These are phyloP conservation scores for Colletotrichum orchidophilum DNA, from an alignment of 2,329 filamentous ascomycete species.

Conservation along the genomic window DNA sequence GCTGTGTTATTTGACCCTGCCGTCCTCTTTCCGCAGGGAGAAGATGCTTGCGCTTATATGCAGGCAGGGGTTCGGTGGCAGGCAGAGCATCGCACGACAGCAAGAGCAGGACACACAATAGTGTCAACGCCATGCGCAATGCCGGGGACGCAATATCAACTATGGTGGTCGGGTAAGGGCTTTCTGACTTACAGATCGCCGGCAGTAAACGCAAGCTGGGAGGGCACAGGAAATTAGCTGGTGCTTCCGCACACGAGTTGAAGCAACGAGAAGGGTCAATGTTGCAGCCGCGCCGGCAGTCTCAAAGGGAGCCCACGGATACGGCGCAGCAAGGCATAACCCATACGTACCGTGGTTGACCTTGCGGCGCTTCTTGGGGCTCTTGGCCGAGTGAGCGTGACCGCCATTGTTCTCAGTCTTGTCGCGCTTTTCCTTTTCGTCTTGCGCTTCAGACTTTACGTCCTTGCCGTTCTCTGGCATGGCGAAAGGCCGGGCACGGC, in stretches of 20 bases:
- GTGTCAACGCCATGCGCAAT: slow-evolving; percentile 14
- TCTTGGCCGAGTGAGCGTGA: slow-evolving; percentile 51
- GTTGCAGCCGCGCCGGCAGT: slow-evolving; percentile 25
- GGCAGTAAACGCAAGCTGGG: slow-evolving; percentile 88
- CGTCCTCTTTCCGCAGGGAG: neutral
- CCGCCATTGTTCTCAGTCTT: slow-evolving; percentile 43
- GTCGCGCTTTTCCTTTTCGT: slow-evolving; percentile 39
- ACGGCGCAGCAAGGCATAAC: neutral
- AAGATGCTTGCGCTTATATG: slow-evolving; percentile 6
- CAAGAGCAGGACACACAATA: slow-evolving; percentile 11
- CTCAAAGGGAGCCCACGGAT: neutral
- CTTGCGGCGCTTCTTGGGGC: slow-evolving; percentile 86
- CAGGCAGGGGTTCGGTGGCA: slow-evolving; percentile 17
- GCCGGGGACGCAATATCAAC: slow-evolving; percentile 37
- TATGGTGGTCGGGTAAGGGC: slow-evolving; percentile 33
- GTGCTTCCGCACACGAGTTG: slow-evolving; percentile 38
- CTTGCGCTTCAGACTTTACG: slow-evolving; percentile 49
- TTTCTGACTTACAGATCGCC: slow-evolving; percentile 81
- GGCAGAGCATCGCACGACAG: slow-evolving; percentile 29
- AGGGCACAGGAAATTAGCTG: slow-evolving; percentile 43
- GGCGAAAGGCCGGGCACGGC: slow-evolving; percentile 31
- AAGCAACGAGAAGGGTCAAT: slow-evolving; percentile 36
- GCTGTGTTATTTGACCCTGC: neutral
- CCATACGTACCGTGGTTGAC: slow-evolving; percentile 82
- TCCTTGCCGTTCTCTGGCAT: slow-evolving; percentile 49